Evolutionary conservation across 352 stramenopile species (phyloP), one percentile per base, ranked within the genome.

Genomic region (Globisporangium nagaii): DNA sequence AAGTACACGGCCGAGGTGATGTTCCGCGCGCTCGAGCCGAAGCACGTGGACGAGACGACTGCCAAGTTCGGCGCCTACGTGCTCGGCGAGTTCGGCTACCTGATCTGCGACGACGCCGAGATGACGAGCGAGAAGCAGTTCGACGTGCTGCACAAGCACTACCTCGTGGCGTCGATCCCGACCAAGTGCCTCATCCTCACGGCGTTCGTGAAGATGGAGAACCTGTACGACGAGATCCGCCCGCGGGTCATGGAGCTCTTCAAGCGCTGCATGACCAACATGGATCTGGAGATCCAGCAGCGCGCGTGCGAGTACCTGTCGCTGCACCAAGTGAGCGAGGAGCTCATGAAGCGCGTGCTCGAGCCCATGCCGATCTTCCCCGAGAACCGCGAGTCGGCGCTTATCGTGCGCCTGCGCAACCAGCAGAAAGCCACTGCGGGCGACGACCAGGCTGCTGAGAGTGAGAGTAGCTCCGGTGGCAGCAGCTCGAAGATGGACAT

Each of bases 281-380:
- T 97, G 58, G 93, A 99, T 70, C 75, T 98, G 34, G 96, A 99
- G 78, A 89, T 99, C 53, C 97, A 99, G 67, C 97, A 99, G 72
- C 90, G 97, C 28, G 92, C 94, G 22, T 96, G 88, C 24, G 97
- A 99, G 71, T 99, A 99, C 69, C 72, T 97, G 30, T 74, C 84
- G 1, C 88, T 99, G 65, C 79, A 92, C 51, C 80, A 96, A 45
- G 60, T 88, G 4, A 76, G 74, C 35, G 69, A 80, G 50, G 84
- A 98, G 53, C 81, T 95, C 41, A 90, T 98, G 43, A 94, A 96
- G 68, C 82, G 90, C 59, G 84, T 99, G 36, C 76, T 99, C 40
- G 90, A 98, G 58, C 90, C 97, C 50, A 99, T 99, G 96, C 97
- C 97, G 13, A 76, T 97, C 25, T 99, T 98, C 75, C 93, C 97